Percentiles rank a stretch among this genome's conserved stretches.
These are phyloP conservation scores for Yamadazyma triangularis DNA, from an alignment of 1,139 yeast species.

Conservation along the genomic window DNA sequence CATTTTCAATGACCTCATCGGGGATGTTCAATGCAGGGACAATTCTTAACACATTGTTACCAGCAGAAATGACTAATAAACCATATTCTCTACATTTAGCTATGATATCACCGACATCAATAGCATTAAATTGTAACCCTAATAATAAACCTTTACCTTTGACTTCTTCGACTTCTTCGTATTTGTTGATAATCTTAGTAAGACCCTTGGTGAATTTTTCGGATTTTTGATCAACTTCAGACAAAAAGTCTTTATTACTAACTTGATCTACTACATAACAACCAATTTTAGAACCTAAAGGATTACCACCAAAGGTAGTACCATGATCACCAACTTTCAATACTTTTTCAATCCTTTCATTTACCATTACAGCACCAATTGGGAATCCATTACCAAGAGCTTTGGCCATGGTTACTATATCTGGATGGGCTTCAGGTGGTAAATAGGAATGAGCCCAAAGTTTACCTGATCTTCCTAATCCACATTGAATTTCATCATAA, in stretches of 20 bases:
- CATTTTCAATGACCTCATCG: conserved; percentile 61
- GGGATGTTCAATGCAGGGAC: conserved; percentile 91
- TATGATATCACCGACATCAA: conserved; percentile 64
- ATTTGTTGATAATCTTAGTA: conserved; percentile 45
- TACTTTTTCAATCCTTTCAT: conserved; percentile 68
- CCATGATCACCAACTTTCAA: conserved; percentile 94
- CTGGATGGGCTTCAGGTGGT: conserved; percentile 83
- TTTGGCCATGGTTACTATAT: conserved; percentile 88
- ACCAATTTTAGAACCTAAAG: conserved; percentile 82
- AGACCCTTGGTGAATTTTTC: conserved; percentile 50
- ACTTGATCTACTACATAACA: conserved; percentile 67
- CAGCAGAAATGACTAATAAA: conserved; percentile 81
- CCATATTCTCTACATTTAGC: conserved; percentile 73
- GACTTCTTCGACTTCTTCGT: conserved; percentile 59
- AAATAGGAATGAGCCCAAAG: conserved; percentile 87
- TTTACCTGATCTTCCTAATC: conserved; percentile 87
- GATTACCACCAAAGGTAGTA: conserved; percentile 97
- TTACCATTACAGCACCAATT: conserved; percentile 87
- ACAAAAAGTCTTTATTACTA: conserved; percentile 55
- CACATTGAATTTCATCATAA: conserved; percentile 96
- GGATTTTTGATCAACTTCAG: conserved; percentile 56
- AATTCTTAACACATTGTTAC: conserved; percentile 81
- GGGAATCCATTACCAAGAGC: conserved; percentile 99
- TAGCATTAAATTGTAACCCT: conserved; percentile 67
- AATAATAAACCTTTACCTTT: conserved; percentile 87